Evolutionary conservation across 441 rosid genomes (phyloP), one percentile per base, ranked within the genome.

Genomic region (Geranium incanum): DNA sequence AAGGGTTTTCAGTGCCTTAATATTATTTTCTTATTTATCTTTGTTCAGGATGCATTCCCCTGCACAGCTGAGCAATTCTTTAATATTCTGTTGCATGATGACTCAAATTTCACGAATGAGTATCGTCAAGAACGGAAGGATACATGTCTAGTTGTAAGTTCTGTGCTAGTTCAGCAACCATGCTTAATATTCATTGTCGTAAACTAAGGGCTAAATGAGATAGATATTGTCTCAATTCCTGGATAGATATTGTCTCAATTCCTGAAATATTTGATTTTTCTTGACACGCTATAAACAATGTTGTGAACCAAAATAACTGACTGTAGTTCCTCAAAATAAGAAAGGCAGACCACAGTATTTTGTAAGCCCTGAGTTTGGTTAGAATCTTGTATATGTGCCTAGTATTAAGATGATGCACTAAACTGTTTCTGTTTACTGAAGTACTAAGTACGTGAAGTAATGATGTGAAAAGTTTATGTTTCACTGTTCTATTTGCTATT

Each of bases 111-210:
- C 74, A 83, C 86, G 62, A 81, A 77, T 12, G 91, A 89, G 76
- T 89, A 88, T 75, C 89, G 97, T 68, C 76, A 86, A 74, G 78
- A 68, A 62, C 81, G 99, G 68, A 92, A 88, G 82, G 99, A 95
- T 80, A 85, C 88, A 70, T 85, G 88, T 80, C 91, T 95, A 37
- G 78, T 19, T 45, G 99, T 95, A 87, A 86, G 94, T 83, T 70
- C 67, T 57, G 5, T 52, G 16, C 52, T 45, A 39, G 45, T 8
- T 39, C 45, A 39, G 33, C 33, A 28, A 28, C 33, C 33, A 28
- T 28, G 33, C 33, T 28, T 28, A 28, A 28, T 28, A 28, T 28
- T 28, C 33, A 28, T 28, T 28, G 3, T 28, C 33, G 33, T 28
- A 28, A 28, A 28, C 33, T 28, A 28, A 28, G 33, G 33, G 33